Evolutionary conservation across 768 basidiomycete species (phyloP).

Genomic region (Lepiota venenata): DNA sequence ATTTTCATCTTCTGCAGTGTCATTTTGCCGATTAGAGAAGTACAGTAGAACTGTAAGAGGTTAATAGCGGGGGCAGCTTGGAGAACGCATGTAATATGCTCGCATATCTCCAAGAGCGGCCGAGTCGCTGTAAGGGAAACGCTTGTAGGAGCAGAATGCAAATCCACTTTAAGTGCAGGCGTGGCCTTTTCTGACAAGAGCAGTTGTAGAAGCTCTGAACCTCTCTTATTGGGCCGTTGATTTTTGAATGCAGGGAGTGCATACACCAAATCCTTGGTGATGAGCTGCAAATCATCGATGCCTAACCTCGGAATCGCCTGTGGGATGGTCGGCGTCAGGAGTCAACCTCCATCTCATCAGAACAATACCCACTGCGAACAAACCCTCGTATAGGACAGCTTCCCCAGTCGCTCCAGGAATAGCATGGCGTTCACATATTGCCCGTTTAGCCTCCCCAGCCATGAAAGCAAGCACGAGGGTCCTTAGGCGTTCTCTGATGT

Average conservation of each 20-base stretch:
- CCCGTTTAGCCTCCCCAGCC: constrained; percentile 43
- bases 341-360: not conserved
- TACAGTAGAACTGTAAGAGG: constrained; percentile 53
- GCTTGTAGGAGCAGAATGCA: constrained; percentile 12
- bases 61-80: constrained; percentile 35
- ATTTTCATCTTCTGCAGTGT: constrained; percentile 41
- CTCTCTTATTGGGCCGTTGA: not conserved
- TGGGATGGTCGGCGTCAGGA: constrained; percentile 6
- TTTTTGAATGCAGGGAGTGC: constrained; percentile 11
- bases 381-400: constrained; percentile 40
- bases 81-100: constrained; percentile 2
- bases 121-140: not conserved
- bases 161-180: constrained; percentile 25
- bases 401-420: constrained; percentile 44
- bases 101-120: constrained; percentile 6
- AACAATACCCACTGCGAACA: constrained; percentile 41
- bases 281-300: constrained; percentile 36
- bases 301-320: constrained; percentile 51
- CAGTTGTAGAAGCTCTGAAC: constrained; percentile 18
- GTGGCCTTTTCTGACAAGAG: constrained; percentile 34
- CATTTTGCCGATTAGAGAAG: constrained; percentile 38
- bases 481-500: constrained; percentile 53
- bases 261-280: constrained; percentile 22
- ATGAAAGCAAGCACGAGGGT: constrained; percentile 60
- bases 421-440: constrained; percentile 40